Conservation (phyloP, 495 filamentous ascomycete species). For the Staphylotrichum longicolle region DNA sequence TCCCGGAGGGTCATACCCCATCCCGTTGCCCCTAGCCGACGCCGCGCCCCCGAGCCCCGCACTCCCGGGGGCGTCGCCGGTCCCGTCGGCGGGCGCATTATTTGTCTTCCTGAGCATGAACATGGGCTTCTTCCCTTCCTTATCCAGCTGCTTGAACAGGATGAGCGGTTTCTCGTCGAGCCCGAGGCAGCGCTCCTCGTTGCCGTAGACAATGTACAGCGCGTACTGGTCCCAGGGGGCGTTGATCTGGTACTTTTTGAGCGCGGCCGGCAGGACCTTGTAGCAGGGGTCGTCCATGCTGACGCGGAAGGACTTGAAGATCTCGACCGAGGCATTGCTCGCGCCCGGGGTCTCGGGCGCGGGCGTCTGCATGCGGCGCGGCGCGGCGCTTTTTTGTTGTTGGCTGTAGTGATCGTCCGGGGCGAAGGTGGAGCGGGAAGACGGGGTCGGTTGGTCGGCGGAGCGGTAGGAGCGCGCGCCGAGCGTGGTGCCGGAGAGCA, state of each 20-base stretch:
- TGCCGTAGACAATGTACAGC: slow-evolving; percentile 94
- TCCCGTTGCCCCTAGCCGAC: neutral
- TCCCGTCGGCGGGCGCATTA: slow-evolving; percentile 40
- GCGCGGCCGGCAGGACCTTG: slow-evolving; percentile 90
- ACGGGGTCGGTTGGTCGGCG: slow-evolving; percentile 47
- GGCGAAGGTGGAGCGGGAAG: slow-evolving; percentile 46
- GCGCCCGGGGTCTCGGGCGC: slow-evolving; percentile 50
- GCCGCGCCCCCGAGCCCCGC: slow-evolving; percentile 40
- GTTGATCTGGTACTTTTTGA: slow-evolving; percentile 98
- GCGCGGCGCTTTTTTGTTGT: slow-evolving; percentile 37
- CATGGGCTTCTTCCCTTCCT: slow-evolving; percentile 97
- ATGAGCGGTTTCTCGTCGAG: slow-evolving; percentile 91
- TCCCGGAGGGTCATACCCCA: slow-evolving; percentile 49
- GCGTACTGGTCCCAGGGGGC: slow-evolving; percentile 96
- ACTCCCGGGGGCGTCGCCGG: slow-evolving; percentile 44
- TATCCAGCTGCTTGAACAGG: slow-evolving; percentile 94
- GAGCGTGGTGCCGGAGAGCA: slow-evolving; percentile 46
- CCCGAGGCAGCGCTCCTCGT: slow-evolving; percentile 91
- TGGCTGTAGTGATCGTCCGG: slow-evolving; percentile 50
- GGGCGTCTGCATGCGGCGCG: slow-evolving; percentile 52
- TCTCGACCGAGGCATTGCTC: slow-evolving; percentile 67
- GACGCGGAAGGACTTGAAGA: slow-evolving; percentile 97
- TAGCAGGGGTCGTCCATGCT: slow-evolving; percentile 97
- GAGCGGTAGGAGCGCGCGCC: slow-evolving; percentile 55
- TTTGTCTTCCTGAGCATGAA: slow-evolving; percentile 86